Base-by-base conservation (phyloP, 257 asterid species). In the Echites panduratus region DNA sequence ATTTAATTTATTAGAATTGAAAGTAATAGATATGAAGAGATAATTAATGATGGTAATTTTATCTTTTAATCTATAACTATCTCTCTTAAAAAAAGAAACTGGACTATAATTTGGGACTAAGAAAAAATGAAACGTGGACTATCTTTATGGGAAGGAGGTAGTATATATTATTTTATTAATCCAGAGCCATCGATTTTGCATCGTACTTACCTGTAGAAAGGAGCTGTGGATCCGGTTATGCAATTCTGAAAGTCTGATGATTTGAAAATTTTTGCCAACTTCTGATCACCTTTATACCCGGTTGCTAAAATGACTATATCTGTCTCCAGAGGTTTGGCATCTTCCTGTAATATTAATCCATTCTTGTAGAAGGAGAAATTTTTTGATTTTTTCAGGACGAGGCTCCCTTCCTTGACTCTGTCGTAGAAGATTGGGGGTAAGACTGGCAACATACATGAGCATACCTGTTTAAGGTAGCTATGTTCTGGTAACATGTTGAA, bases 181-280 rank as follows among this genome's bases (percentile, higher is more conserved):
- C n/a, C n/a, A n/a, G n/a, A n/a, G n/a, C n/a, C n/a, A n/a, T n/a
- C n/a, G n/a, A n/a, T n/a, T n/a, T n/a, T n/a, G n/a, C n/a, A n/a
- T n/a, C n/a, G n/a, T n/a, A n/a, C n/a, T n/a, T 53, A 87, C 93
- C 91, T 85, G 81, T 86, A 88, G 50, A 86, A 85, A 53, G 95
- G 95, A 71, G 87, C 74, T n/a, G 82, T 72, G 4, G 84, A 80
- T 50, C 83, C 87, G 38, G 50, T 72, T 6, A 89, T 76, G 85
- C 79, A 82, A 54, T 82, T 85, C 78, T 79, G 82, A 77, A 85
- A 87, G 16, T 82, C 19, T 11, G 71, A 19, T 8, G 87, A 85
- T 29, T 83, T 54, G 76, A 87, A 87, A 41, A 85, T 75, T 26
- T 76, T 78, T 2, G 85, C 72, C 16, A 89, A 43, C 74, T 87